A percentile compares a stretch with the other conserved stretches of the same genome.
Evolutionary conservation across 768 basidiomycete genomes (phyloP).

Genomic region (Daedaleopsis sinensis): DNA sequence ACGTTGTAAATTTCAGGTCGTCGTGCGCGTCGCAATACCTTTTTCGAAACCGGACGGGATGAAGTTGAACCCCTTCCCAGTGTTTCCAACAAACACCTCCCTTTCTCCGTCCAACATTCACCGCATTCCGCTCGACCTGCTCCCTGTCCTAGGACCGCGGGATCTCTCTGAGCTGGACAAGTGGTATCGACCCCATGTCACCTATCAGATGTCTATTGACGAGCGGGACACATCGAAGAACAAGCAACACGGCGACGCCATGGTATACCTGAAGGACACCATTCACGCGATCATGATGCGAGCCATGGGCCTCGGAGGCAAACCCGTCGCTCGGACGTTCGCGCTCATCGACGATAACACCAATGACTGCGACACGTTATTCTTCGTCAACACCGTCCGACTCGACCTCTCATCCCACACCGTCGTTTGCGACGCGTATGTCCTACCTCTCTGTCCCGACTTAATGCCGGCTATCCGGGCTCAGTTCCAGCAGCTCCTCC

Average conservation of each 20-base stretch:
- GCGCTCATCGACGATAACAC: conserved; percentile 19
- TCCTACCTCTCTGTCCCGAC: conserved; percentile 38
- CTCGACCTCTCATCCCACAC: conserved; percentile 54
- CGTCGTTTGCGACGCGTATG: conserved; percentile 51
- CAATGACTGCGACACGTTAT: conserved; percentile 37
- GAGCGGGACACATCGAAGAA: conserved; percentile 28
- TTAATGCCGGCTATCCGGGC: conserved; percentile 26
- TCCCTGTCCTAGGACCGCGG: conserved; percentile 35
- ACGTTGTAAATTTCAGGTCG: conserved; percentile 35
- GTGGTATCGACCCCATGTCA: conserved; percentile 39
- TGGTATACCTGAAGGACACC: conserved; percentile 37
- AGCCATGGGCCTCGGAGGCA: conserved; percentile 28
- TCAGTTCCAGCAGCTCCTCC: conserved; percentile 33
- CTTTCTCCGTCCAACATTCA: conserved; percentile 40
- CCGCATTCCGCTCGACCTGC: conserved; percentile 38
- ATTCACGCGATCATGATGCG: conserved; percentile 32
- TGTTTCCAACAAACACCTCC: conserved; percentile 12
- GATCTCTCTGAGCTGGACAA: conserved; percentile 8
- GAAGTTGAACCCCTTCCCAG: conserved; percentile 32
- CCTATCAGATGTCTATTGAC: conserved; percentile 35
- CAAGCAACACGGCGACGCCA: conserved; percentile 26
- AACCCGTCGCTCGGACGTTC: conserved; percentile 22
- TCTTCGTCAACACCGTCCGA: conserved; percentile 50
- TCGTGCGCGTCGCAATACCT: conserved; percentile 21
- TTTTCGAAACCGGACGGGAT: conserved; percentile 23